These are phyloP conservation scores for Fusarium aywerte DNA, from an alignment of 2,329 filamentous ascomycete species.

Conservation along the genomic window DNA sequence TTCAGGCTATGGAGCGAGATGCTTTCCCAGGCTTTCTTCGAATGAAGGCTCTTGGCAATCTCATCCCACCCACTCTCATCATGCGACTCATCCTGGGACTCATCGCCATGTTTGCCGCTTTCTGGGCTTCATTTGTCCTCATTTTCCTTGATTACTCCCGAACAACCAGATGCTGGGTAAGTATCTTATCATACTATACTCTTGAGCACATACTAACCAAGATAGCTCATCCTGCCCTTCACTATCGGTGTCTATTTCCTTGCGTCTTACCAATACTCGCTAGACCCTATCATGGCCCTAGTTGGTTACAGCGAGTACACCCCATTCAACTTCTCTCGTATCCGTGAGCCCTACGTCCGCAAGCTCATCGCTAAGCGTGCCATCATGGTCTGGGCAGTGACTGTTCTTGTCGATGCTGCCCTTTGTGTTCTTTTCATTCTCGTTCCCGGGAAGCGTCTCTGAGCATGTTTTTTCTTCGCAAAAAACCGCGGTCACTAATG, in stretches of 20 bases:
- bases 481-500: constrained; percentile 38
- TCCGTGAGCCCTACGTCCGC: constrained; percentile 91
- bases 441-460: constrained; percentile 88
- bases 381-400: constrained; percentile 80
- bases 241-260: constrained; percentile 90
- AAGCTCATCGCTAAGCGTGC: constrained; percentile 86
- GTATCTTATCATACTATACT: constrained; percentile 48
- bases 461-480: constrained; percentile 36
- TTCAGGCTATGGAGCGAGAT: constrained; percentile 99
- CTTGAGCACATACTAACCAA: constrained; percentile 17
- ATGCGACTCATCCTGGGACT: constrained; percentile 87
- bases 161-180: constrained; percentile 83
- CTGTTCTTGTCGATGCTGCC: constrained; percentile 80
- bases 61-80: constrained; percentile 91
- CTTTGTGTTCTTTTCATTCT: constrained; percentile 92
- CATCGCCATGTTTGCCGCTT: constrained; percentile 83
- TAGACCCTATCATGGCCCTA: constrained; percentile 90
- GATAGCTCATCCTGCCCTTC: constrained; percentile 82
- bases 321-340: constrained; percentile 87
- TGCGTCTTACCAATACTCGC: constrained; percentile 91
- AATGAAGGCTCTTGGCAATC: constrained; percentile 93
- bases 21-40: constrained; percentile 97
- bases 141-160: constrained; percentile 88
- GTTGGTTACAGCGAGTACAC: constrained; percentile 96
- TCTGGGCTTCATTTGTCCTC: constrained; percentile 93